Conservation (phyloP, 106 monocot genomes). For the Dendrobium chrysotoxum region DNA sequence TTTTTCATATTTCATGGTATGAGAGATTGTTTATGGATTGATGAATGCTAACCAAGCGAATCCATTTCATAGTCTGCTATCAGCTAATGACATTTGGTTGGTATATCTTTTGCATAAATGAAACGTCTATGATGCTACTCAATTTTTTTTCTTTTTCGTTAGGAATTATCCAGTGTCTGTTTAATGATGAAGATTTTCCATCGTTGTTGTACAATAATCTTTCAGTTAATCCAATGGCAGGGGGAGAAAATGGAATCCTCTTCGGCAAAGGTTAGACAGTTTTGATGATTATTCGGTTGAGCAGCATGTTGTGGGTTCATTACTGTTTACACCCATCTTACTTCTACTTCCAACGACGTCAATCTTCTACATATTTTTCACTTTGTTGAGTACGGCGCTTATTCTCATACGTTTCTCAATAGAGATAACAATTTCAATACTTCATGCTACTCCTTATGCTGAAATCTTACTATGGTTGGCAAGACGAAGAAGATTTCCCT, state of each 20-base stretch:
- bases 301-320: constrained; percentile 93
- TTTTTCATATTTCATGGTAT: neutral
- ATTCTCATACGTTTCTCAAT: constrained; percentile 32
- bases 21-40: neutral
- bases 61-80: neutral
- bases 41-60: neutral
- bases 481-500: constrained; percentile 61
- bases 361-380: constrained; percentile 92
- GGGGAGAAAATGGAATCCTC: constrained; percentile 94
- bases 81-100: neutral
- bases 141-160: neutral
- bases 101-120: neutral
- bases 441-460: constrained; percentile 64
- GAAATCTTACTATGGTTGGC: constrained; percentile 66
- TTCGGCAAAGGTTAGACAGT: constrained; percentile 83
- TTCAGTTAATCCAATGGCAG: constrained; percentile 28
- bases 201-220: neutral
- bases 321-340: constrained; percentile 79
- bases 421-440: constrained; percentile 53
- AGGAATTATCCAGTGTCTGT: neutral
- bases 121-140: neutral
- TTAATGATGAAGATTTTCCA: neutral
- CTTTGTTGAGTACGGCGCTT: constrained; percentile 39
- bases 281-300: constrained; percentile 82
- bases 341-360: constrained; percentile 89